Evolutionary conservation across 1,284 basidiomycete genomes (phyloP), one percentile per base, ranked within the genome.

Genomic region (Athelia sp.): DNA sequence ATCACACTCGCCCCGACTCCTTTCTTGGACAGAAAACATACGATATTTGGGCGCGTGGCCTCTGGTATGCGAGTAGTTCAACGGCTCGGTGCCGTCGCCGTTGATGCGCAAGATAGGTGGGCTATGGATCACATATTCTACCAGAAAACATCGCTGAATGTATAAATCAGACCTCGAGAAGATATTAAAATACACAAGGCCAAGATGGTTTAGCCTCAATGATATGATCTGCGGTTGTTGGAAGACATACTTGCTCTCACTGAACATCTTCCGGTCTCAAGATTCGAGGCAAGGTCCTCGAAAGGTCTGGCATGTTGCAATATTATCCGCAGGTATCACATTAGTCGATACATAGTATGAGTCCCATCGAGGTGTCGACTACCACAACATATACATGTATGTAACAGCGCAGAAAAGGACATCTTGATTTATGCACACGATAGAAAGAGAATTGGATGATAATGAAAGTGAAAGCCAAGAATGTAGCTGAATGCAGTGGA

Each of bases 1-100:
- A 77, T 97, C 56, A 89, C 90, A 0, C 79, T 96, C 24, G 84
- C 81, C 1, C 94, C 94, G 8, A 96, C 93, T 45, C 94, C 94
- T 0, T 97, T 81, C 68, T 75, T 97, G 36, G 90, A 95, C 61
- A 90, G 86, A 60, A 98, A 98, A 64, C 93, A 98, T 65, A 94
- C 93, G 3, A 95, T 95, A 57, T 95, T 95, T 62, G 93, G 93
- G 3, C 83, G 93, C 11, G 90, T 95, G 11, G 84, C 79, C 61
- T 76, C 82, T 18, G 93, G 93, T 1, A 94, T 94, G 84, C 76
- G 88, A 44, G 92, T 94, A 8, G 75, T 93, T n/a, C 88, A 93
- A 61, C 73, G 91, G 32, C 65, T 93, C 32, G 90, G 90, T 19
- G 80, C 88, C 2, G 90, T 93, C 3, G 85, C 77, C 1, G 84